Conservation (phyloP, 139 green algal genomes). For the Closterium sp. region DNA sequence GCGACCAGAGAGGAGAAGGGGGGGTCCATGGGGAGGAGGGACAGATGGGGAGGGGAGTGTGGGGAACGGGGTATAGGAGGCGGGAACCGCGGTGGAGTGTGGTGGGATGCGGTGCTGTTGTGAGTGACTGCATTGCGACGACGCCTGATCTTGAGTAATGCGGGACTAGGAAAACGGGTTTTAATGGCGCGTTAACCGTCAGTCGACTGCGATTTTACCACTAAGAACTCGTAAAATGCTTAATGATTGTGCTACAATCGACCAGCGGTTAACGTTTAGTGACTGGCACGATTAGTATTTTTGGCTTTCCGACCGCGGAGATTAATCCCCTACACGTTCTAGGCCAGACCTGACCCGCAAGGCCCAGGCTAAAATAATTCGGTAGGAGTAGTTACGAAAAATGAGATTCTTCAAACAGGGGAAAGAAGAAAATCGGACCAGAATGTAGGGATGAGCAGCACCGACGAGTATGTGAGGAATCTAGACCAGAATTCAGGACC, state of each 20-base stretch:
- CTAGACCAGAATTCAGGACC: background rate
- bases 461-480: background rate
- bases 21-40: background rate
- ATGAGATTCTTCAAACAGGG: no score
- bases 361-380: no score
- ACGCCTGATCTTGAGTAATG: background rate
- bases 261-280: background rate
- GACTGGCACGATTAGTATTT: background rate
- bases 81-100: background rate
- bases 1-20: background rate
- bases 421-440: no score
- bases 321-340: background rate
- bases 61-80: background rate
- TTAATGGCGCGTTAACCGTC: background rate
- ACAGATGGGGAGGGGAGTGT: background rate
- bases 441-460: background rate
- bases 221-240: background rate
- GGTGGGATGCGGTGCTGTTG: background rate
- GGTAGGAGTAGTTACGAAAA: no score
- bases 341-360: no score
- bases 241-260: background rate
- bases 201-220: background rate
- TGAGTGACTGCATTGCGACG: background rate
- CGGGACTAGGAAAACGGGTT: background rate
- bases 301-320: background rate